Conservation (phyloP, 2,329 filamentous ascomycete species). For the Coniochaeta sp. region DNA sequence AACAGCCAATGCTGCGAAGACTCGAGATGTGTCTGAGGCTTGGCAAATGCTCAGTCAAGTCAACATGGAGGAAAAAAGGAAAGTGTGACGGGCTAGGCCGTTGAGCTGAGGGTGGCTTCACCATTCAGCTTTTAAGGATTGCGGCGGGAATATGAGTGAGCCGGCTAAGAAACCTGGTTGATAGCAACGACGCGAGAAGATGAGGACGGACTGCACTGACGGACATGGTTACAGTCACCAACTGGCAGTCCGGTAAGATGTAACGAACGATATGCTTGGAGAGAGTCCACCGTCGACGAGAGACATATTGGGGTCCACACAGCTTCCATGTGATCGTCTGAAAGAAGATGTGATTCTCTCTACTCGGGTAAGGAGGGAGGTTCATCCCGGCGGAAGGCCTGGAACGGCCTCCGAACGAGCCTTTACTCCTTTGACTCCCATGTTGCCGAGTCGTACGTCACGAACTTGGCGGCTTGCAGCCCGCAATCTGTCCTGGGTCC, state of each 20-base stretch:
- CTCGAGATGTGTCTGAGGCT: constrained; percentile 3
- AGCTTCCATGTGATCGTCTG: too few species aligned
- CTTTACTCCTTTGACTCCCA: too few species aligned
- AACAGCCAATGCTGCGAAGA: neutral
- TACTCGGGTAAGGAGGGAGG: too few species aligned
- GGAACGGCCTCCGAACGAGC: neutral
- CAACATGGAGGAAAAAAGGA: neutral
- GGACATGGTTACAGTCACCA: neutral
- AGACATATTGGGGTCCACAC: too few species aligned
- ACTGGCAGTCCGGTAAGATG: too few species aligned
- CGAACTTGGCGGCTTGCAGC: neutral
- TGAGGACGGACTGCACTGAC: neutral
- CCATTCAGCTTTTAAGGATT: constrained; percentile 14
- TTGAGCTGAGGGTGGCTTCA: constrained; percentile 11
- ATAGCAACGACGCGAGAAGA: constrained; percentile 2
- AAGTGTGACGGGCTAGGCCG: neutral
- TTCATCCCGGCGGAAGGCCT: neutral
- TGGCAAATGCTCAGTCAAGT: neutral
- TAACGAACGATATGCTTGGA: too few species aligned
- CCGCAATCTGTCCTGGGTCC: neutral
- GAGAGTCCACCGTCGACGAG: too few species aligned
- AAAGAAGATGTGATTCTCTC: too few species aligned
- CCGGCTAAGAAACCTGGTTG: neutral
- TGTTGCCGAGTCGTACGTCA: neutral
- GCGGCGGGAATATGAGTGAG: neutral